Conservation (phyloP, 2,329 filamentous ascomycete genomes). For the Beauveria sp. region DNA sequence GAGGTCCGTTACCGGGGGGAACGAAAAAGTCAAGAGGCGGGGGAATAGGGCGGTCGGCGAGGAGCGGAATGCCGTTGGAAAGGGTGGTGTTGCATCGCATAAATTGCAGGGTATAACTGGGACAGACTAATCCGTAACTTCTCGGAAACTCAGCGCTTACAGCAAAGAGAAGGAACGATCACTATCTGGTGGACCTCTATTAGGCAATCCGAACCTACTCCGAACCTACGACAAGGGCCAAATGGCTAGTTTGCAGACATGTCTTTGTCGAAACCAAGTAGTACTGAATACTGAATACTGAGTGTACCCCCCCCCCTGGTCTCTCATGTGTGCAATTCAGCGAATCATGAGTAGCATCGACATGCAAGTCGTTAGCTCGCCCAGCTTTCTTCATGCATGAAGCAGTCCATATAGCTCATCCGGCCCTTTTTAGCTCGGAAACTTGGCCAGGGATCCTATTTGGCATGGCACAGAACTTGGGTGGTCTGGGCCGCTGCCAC, state of each 20-base stretch:
- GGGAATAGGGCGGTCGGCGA: background rate
- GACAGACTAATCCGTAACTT: background rate
- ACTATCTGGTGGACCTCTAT: background rate
- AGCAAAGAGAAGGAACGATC: background rate
- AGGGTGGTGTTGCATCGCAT: background rate
- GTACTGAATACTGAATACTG: too few species aligned
- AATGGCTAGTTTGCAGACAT: background rate
- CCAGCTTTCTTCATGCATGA: conserved; percentile 1
- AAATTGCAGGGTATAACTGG: background rate
- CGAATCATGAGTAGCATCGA: conserved; percentile 3
- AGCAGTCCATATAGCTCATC: background rate
- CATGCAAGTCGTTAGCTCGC: background rate
- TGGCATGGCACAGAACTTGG: background rate
- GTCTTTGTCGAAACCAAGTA: background rate
- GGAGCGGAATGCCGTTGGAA: background rate
- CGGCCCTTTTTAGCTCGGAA: background rate
- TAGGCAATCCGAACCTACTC: conserved; percentile 2
- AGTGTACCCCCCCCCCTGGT: background rate
- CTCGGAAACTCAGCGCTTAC: conserved; percentile 3
- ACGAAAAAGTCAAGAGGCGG: background rate
- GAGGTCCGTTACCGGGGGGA: background rate
- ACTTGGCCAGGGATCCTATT: background rate
- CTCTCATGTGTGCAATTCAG: background rate
- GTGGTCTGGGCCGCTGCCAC: conserved; percentile 2
- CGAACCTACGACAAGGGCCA: background rate